Evolutionary conservation across 2,329 filamentous ascomycete species (phyloP).

Genomic region (Diaporthe velutina): DNA sequence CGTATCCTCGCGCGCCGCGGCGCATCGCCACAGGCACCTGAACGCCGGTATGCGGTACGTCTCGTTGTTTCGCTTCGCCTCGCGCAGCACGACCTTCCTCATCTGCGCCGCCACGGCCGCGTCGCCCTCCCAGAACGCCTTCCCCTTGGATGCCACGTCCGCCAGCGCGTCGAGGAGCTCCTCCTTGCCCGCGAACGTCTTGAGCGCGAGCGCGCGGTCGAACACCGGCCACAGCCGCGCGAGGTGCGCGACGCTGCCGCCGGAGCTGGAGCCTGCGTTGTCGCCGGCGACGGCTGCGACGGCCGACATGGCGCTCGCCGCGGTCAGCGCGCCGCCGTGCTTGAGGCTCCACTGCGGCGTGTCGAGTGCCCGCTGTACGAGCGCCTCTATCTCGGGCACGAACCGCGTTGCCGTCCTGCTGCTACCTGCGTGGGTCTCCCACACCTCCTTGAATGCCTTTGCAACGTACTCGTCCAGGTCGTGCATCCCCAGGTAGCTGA

Average conservation of each 20-base stretch:
- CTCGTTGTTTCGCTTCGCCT: slow-evolving; percentile 93
- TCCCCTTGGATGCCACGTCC: slow-evolving; percentile 77
- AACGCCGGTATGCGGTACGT: slow-evolving; percentile 84
- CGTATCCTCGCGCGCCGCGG: slow-evolving; percentile 75
- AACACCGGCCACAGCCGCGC: slow-evolving; percentile 83
- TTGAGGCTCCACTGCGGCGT: slow-evolving; percentile 91
- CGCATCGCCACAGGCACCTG: slow-evolving; percentile 78
- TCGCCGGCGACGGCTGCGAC: slow-evolving; percentile 73
- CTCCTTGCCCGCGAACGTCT: slow-evolving; percentile 95
- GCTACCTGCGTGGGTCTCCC: slow-evolving; percentile 91
- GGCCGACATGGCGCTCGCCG: slow-evolving; percentile 79
- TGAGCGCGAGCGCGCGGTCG: slow-evolving; percentile 84
- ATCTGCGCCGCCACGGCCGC: slow-evolving; percentile 70
- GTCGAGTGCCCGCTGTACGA: slow-evolving; percentile 78
- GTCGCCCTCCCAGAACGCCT: slow-evolving; percentile 68
- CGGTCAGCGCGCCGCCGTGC: slow-evolving; percentile 85
- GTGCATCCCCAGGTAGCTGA: slow-evolving; percentile 89
- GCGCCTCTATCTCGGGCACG: slow-evolving; percentile 81
- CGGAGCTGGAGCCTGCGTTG: slow-evolving; percentile 60
- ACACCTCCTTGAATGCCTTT: slow-evolving; percentile 86
- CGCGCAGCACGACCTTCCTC: slow-evolving; percentile 84
- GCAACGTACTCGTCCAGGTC: slow-evolving; percentile 85
- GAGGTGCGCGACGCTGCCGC: slow-evolving; percentile 72
- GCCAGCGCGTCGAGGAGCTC: slow-evolving; percentile 84
- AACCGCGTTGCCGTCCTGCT: slow-evolving; percentile 86